Conservation (phyloP, 108 stramenopile genomes). For the Cyclotella kingstonii region DNA sequence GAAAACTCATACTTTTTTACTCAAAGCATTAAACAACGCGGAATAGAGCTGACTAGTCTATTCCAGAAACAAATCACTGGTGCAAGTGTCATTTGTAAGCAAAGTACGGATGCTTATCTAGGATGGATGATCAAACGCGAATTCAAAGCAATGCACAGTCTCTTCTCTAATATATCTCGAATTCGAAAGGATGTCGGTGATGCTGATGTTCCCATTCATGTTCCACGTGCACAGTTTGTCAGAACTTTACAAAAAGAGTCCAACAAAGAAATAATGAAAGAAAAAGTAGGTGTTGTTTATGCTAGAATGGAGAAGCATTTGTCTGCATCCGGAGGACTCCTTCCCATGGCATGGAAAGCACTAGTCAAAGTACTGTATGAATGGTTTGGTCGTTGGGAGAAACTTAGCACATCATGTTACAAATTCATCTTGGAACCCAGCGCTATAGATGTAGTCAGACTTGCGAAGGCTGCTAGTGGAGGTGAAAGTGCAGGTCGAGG, state of each 20-base stretch:
- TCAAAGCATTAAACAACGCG: slow-evolving; percentile 75
- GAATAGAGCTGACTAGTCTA: slow-evolving; percentile 56
- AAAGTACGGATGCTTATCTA: slow-evolving; percentile 87
- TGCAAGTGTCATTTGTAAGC: slow-evolving; percentile 80
- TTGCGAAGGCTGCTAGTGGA: slow-evolving; percentile 82
- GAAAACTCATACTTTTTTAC: slow-evolving; percentile 90
- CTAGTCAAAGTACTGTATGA: slow-evolving; percentile 87
- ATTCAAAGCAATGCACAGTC: slow-evolving; percentile 83
- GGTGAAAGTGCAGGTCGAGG: slow-evolving; percentile 8
- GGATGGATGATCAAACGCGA: slow-evolving; percentile 92
- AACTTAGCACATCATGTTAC: slow-evolving; percentile 80
- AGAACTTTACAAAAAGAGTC: slow-evolving; percentile 83
- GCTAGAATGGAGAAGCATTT: slow-evolving; percentile 89
- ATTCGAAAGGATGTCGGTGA: slow-evolving; percentile 83
- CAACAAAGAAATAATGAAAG: slow-evolving; percentile 79
- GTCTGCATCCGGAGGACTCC: slow-evolving; percentile 76
- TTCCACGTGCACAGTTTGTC: slow-evolving; percentile 78
- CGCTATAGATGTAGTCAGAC: slow-evolving; percentile 82
- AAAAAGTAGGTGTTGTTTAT: slow-evolving; percentile 80
- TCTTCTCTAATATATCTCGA: slow-evolving; percentile 81
- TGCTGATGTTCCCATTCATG: slow-evolving; percentile 77
- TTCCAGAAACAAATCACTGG: slow-evolving; percentile 80
- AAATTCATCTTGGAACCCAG: slow-evolving; percentile 80
- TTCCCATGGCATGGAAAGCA: slow-evolving; percentile 89
- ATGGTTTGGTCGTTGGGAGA: slow-evolving; percentile 92